Conservation (phyloP, 306 rosid genomes). For the Trifolium repens region DNA sequence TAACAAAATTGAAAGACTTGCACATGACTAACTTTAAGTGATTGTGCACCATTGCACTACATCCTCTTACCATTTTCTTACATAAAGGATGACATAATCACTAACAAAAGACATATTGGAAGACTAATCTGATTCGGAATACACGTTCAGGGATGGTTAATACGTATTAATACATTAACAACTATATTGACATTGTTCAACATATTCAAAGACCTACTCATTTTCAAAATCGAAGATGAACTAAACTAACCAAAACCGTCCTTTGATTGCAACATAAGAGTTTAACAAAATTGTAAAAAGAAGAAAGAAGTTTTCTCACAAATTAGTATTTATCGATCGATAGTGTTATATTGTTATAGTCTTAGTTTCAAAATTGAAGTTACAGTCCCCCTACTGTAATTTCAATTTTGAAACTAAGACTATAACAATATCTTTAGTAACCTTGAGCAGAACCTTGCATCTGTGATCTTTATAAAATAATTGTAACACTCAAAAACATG, state of each 20-base stretch:
- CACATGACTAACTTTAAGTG: constrained; percentile 40
- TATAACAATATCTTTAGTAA: background rate
- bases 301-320: background rate
- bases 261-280: background rate
- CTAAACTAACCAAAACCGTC: background rate
- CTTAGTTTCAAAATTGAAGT: too few relatives aligned
- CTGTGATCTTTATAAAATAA: background rate
- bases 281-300: background rate
- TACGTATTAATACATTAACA: background rate
- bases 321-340: background rate
- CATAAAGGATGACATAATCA: constrained; percentile 34
- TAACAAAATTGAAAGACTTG: constrained; percentile 17
- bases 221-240: constrained; percentile 4
- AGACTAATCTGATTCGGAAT: too few relatives aligned
- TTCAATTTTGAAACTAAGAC: background rate
- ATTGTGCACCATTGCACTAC: background rate
- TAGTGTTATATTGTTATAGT: too few relatives aligned
- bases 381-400: background rate
- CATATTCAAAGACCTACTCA: background rate
- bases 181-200: background rate
- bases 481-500: background rate
- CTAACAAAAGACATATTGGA: background rate
- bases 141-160: too few relatives aligned
- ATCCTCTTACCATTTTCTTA: constrained; percentile 32
- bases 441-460: background rate